Evolutionary conservation across 768 basidiomycete species (phyloP).

Genomic region (Rickenella mellea): DNA sequence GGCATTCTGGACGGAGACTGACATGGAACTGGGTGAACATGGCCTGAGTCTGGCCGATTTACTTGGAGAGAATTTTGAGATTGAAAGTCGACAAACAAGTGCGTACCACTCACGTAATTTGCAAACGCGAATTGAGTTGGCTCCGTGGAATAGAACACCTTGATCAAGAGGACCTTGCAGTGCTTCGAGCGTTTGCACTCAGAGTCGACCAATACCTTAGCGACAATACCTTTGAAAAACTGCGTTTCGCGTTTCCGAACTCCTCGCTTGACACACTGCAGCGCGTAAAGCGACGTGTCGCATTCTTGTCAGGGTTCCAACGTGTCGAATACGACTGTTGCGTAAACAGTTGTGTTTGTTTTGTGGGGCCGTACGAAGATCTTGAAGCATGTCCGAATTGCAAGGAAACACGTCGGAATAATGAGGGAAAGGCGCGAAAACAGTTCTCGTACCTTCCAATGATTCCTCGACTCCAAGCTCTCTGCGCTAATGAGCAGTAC

Average conservation of each 20-base stretch:
- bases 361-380: slow-evolving; percentile 20
- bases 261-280: slow-evolving; percentile 11
- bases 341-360: slow-evolving; percentile 30
- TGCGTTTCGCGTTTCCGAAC: slow-evolving; percentile 16
- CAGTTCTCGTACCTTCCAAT: slow-evolving; percentile 29
- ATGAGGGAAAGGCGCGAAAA: slow-evolving; percentile 14
- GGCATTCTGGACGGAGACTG: too few species aligned
- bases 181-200: slow-evolving; percentile 20
- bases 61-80: too few species aligned
- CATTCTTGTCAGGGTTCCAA: slow-evolving; percentile 22
- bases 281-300: slow-evolving; percentile 12
- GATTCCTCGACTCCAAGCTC: slow-evolving; percentile 23
- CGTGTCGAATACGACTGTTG: slow-evolving; percentile 32
- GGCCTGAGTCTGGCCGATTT: too few species aligned
- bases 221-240: slow-evolving; percentile 16
- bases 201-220: slow-evolving; percentile 19
- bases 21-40: too few species aligned
- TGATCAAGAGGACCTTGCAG: slow-evolving; percentile 2
- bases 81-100: too few species aligned
- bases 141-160: too few species aligned
- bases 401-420: slow-evolving; percentile 15
- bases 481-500: slow-evolving; percentile 11
- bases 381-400: slow-evolving; percentile 26
- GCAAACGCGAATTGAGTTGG: too few species aligned
- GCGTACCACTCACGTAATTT: too few species aligned